Conservation (phyloP, 371 early-diverging fungal species). For the Mucor sp. region DNA sequence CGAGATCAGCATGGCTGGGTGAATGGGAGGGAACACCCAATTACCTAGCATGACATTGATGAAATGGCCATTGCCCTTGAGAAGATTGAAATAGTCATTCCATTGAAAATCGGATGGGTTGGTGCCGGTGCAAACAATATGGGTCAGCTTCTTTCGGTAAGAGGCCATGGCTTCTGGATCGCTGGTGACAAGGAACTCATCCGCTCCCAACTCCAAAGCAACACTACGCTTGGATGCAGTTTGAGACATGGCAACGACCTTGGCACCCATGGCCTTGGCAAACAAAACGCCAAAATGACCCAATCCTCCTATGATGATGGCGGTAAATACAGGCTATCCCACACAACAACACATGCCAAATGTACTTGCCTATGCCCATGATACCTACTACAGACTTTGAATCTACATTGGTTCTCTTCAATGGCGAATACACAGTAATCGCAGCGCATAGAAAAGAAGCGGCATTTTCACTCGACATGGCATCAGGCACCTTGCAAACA, state of each 20-base stretch:
- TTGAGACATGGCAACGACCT: constrained; percentile 53
- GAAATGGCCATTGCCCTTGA: constrained; percentile 50
- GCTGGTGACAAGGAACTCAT: constrained; percentile 28
- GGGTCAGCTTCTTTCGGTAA: not conserved
- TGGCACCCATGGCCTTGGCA: constrained; percentile 63
- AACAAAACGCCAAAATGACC: constrained; percentile 70
- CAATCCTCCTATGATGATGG: constrained; percentile 57
- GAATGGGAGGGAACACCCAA: constrained; percentile 9
- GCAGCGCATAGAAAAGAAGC: constrained; percentile 46
- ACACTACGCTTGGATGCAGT: constrained; percentile 38
- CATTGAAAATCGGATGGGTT: not conserved
- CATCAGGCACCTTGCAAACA: constrained; percentile 59
- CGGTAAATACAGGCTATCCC: too few relatives aligned
- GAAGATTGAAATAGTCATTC: constrained; percentile 34
- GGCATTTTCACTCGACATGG: constrained; percentile 47
- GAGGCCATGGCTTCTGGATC: not conserved
- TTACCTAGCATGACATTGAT: constrained; percentile 63
- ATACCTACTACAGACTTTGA: constrained; percentile 56
- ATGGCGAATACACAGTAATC: constrained; percentile 67
- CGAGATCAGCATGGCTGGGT: not conserved
- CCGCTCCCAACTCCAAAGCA: constrained; percentile 34
- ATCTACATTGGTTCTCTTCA: constrained; percentile 50
- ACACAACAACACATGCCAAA: constrained; percentile 62
- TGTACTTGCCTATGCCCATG: constrained; percentile 60
- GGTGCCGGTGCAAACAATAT: constrained; percentile 25